Base-by-base conservation (phyloP, 1,139 yeast genomes). In the Taphrina pruni region DNA sequence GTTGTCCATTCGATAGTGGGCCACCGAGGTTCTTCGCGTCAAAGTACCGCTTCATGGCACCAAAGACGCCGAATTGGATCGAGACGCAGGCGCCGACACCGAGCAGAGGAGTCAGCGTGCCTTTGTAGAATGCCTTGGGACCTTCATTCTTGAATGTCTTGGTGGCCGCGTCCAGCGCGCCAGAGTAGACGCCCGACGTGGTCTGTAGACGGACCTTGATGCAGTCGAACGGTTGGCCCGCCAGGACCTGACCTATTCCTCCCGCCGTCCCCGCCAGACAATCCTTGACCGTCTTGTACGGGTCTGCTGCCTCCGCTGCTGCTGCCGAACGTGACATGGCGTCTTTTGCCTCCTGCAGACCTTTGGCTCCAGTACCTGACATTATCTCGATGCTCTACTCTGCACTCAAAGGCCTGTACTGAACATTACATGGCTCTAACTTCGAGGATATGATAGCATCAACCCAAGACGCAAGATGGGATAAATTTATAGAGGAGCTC, bases 181-280 rank as follows among this genome's bases (percentile, higher is more conserved):
- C 91, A 14, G 80, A 80, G 74, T 90, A 90, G 21, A 57, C 38
- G 14, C 69, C 64, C 35, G 87, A 86, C 0, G 96, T 91, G 8
- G 94, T 88, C 76, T 93, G 97, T 62, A 93, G 82, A 72, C 98
- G 84, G 50, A 93, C 97, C 78, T 73, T 93, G 60, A 95, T 90
- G 11, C 97, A 90, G 78, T 93, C 98, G 75, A 93, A 93, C 12
- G 98, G 98, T 79, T 93, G 97, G 43, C 97, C 97, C n/a, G 89
- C 90, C 60, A 93, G 81, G 14, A 93, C 97, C 79, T 93, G 98
- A 17, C 97, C 92, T 60, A 93, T 86, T 71, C 98, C 98, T 71
- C 97, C 97, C 76, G 90, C 84, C 45, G 97, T 92, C 11, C 97
- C 98, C 6, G 96, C 96, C 72, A 89, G 81, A 66, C 93, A 84